Conservation (phyloP, 495 filamentous ascomycete species). For the Geoglossum glabrum region DNA sequence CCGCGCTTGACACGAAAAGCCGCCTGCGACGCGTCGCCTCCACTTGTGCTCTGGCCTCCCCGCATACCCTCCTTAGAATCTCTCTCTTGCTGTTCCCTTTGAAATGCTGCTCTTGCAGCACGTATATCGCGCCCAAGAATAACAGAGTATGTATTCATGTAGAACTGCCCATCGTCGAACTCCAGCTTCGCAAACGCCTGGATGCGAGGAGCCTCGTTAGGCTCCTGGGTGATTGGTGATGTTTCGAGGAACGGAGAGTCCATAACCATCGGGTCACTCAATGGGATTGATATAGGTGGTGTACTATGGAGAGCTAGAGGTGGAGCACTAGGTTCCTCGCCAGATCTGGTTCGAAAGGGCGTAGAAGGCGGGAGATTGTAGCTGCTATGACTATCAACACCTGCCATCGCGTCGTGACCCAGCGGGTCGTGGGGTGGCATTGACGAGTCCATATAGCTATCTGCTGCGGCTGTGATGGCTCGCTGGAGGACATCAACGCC, state of each 20-base stretch:
- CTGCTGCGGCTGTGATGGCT: background rate
- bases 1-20: constrained; percentile 27
- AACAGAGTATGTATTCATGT: constrained; percentile 47
- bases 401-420: background rate
- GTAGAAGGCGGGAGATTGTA: background rate
- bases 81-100: constrained; percentile 13
- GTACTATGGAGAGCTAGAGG: background rate
- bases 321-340: background rate
- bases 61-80: constrained; percentile 1
- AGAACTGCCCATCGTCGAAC: constrained; percentile 53
- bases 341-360: background rate
- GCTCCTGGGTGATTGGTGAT: background rate
- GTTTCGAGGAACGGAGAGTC: background rate
- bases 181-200: constrained; percentile 46
- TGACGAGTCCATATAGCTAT: background rate
- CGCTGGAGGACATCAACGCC: background rate
- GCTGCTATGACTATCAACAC: background rate
- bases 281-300: background rate
- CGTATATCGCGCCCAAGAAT: constrained; percentile 44
- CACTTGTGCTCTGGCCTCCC: constrained; percentile 27
- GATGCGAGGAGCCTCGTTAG: constrained; percentile 7
- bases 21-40: constrained; percentile 26
- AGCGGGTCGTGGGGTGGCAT: background rate
- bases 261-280: background rate
- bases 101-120: constrained; percentile 30